These are phyloP conservation scores for Kwoniella bestiolae DNA, from an alignment of 768 basidiomycete genomes.

Conservation along the genomic window DNA sequence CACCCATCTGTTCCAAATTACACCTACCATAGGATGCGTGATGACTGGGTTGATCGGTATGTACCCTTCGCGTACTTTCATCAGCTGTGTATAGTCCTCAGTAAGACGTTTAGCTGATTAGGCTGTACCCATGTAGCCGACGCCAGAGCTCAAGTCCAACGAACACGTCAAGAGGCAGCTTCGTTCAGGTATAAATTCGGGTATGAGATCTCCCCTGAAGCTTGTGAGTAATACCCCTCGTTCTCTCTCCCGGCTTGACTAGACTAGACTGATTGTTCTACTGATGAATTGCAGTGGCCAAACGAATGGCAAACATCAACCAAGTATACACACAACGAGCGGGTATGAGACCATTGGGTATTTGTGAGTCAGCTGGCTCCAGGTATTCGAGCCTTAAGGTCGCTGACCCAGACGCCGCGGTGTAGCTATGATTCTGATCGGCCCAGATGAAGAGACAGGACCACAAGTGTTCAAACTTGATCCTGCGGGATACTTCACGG, in stretches of 20 bases:
- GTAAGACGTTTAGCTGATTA: constrained; percentile 4
- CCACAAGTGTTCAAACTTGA: constrained; percentile 99
- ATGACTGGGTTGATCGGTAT: constrained; percentile 95
- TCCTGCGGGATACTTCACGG: constrained; percentile 97
- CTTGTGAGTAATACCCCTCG: constrained; percentile 60
- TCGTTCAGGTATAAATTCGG: constrained; percentile 95
- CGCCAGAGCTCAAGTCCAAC: constrained; percentile 81
- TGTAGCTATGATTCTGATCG: constrained; percentile 93
- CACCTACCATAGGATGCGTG: constrained; percentile 94
- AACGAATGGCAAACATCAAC: constrained; percentile 94
- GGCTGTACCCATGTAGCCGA: constrained; percentile 68
- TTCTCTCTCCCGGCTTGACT: neutral
- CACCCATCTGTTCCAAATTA: constrained; percentile 94
- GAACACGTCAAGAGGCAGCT: constrained; percentile 86
- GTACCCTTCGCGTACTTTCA: constrained; percentile 34
- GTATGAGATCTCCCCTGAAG: constrained; percentile 96
- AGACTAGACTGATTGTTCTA: neutral
- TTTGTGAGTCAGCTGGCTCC: constrained; percentile 67
- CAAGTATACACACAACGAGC: constrained; percentile 98
- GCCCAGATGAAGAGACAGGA: constrained; percentile 83
- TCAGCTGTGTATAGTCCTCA: neutral
- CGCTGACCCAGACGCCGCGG: neutral
- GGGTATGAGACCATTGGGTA: constrained; percentile 94
- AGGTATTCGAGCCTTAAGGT: no score
- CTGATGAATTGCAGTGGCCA: constrained; percentile 64